Base-by-base conservation (phyloP, 2,329 filamentous ascomycete genomes). In the Penicillium digitatum region DNA sequence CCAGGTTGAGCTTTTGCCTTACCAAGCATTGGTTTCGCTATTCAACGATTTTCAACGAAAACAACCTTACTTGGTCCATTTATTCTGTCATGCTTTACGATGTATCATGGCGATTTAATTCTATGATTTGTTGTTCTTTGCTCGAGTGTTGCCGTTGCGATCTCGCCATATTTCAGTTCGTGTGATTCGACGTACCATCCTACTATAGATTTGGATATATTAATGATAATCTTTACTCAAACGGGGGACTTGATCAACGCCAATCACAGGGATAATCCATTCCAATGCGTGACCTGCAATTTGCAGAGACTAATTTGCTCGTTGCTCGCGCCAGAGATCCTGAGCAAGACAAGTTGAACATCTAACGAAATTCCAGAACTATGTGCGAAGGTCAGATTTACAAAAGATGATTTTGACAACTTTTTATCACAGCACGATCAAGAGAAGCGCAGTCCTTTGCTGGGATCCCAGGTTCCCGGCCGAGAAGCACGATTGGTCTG, bases 391-490 rank as follows among this genome's bases (percentile, higher is more conserved):
- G 16, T 16, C 2, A 2, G 6, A 27, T 48, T 35, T 53, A 53
- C 27, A 48, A 48, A 18, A 16, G 3, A 1, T 14, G 20, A 8
- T n/a, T 18, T 10, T 7, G 16, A 38, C 40, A 22, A 1, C 9
- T 2, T 29, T 54, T 31, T 22, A 22, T 12, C 42, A 38, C 26
- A n/a, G 16, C 5, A 9, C 32, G n/a, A 37, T 60, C 60, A 75
- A 24, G 71, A 72, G 72, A 86, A 86, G 50, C 80, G 78, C 60
- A 87, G 80, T 3, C 83, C 83, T 37, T 78, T 75, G 40, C 70
- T 79, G 1, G 83, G 81, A 61, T 86, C 83, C 84, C 85, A 87
- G 1, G 78, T 81, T 34, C 79, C 78, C 20, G 70, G 59, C 31
- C 57, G 61, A 37, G 56, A 48, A 3, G 52, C 42, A 22, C 42